Conservation (phyloP, 768 basidiomycete genomes). For the Tulasnella sp. region DNA sequence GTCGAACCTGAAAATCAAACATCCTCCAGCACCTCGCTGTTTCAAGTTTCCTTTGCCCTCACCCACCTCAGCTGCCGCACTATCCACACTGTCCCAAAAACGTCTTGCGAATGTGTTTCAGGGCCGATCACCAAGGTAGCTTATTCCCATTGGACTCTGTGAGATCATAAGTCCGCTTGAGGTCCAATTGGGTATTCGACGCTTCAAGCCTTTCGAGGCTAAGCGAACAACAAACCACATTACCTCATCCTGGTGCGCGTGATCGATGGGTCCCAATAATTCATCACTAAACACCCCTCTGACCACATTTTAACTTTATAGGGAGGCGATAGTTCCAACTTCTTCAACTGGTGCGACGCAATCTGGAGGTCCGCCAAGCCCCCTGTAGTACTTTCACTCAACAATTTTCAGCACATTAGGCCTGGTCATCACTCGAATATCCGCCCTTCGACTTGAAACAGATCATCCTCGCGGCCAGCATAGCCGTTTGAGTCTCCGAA, state of each 20-base stretch:
- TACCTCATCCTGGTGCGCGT: not conserved
- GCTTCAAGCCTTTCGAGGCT: not conserved
- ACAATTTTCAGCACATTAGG: not conserved
- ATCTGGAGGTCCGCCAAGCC: too few species aligned
- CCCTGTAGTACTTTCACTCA: not conserved
- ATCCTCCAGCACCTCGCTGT: not conserved
- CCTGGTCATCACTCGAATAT: not conserved
- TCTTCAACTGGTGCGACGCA: too few species aligned
- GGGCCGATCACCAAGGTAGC: not conserved
- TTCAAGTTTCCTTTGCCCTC: not conserved
- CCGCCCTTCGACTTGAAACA: not conserved
- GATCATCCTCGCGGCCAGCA: not conserved
- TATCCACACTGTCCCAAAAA: not conserved
- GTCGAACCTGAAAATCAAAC: not conserved
- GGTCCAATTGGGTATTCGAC: not conserved
- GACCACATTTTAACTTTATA: not conserved
- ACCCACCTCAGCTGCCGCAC: not conserved
- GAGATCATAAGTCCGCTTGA: not conserved
- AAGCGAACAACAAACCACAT: too few species aligned
- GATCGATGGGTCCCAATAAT: not conserved
- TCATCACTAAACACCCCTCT: not conserved
- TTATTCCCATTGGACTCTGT: not conserved
- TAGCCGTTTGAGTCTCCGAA: not conserved
- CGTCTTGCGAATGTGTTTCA: not conserved
- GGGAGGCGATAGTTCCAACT: not conserved